A percentile compares a stretch with the other conserved stretches of the same genome.
These are phyloP conservation scores for Pythium aphanidermatum DNA, from an alignment of 352 stramenopile species.

Conservation along the genomic window DNA sequence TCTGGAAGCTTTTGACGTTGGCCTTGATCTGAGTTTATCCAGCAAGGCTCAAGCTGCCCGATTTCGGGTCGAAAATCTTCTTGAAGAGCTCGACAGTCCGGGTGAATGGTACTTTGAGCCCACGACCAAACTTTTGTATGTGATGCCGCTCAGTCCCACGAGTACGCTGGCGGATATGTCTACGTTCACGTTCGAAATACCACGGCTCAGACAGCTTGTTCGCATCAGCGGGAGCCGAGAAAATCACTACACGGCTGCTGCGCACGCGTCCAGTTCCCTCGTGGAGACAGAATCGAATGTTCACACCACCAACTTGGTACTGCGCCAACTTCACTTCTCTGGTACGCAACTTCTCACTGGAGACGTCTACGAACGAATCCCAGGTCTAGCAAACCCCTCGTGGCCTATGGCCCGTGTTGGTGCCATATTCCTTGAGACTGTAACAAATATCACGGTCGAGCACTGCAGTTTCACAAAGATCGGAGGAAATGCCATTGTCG, in stretches of 20 bases:
- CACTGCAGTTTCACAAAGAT: slow-evolving; percentile 68
- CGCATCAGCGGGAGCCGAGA: slow-evolving; percentile 51
- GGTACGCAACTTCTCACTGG: slow-evolving; percentile 53
- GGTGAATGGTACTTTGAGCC: slow-evolving; percentile 69
- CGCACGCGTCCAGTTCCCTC: slow-evolving; percentile 36
- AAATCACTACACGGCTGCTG: slow-evolving; percentile 36
- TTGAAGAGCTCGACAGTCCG: slow-evolving; percentile 51
- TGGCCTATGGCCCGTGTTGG: slow-evolving; percentile 59
- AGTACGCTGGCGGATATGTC: slow-evolving; percentile 19
- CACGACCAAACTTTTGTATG: slow-evolving; percentile 33
- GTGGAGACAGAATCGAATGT: slow-evolving; percentile 37
- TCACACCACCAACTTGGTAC: slow-evolving; percentile 35
- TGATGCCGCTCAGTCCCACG: slow-evolving; percentile 43
- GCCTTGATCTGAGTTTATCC: slow-evolving; percentile 8
- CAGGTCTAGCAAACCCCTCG: slow-evolving; percentile 27
- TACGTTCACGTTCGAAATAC: slow-evolving; percentile 40
- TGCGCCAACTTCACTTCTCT: slow-evolving; percentile 55
- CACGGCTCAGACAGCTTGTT: slow-evolving; percentile 51
- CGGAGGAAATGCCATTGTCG: slow-evolving; percentile 58
- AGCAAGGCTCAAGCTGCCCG: slow-evolving; percentile 1
- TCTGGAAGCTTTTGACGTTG: slow-evolving; percentile 31
- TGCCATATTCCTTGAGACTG: slow-evolving; percentile 61
- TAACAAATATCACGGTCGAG: slow-evolving; percentile 36
- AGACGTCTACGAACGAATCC: slow-evolving; percentile 33
- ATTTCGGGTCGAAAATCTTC: slow-evolving; percentile 62